Conservation (phyloP, 306 rosid genomes). For the Trichosanthes truncata region DNA sequence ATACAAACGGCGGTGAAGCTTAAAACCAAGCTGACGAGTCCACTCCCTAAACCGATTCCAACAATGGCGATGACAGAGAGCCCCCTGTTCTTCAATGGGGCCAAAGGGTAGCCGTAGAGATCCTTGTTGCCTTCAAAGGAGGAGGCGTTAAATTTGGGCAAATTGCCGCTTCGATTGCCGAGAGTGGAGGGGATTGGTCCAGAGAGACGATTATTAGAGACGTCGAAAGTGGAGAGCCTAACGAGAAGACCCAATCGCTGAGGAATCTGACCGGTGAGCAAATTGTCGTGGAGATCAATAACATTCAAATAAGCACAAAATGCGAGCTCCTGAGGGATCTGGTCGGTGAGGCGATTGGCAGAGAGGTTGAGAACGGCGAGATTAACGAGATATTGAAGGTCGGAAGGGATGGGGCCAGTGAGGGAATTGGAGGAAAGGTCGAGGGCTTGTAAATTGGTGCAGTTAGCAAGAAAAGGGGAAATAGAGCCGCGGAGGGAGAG, state of each 20-base stretch:
- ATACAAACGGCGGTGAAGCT: constrained; percentile 90
- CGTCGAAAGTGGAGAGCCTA: constrained; percentile 72
- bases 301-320: constrained; percentile 87
- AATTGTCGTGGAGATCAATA: constrained; percentile 71
- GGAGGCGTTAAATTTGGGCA: constrained; percentile 61
- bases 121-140: constrained; percentile 76
- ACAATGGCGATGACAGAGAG: constrained; percentile 63
- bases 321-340: constrained; percentile 80
- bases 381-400: constrained; percentile 63
- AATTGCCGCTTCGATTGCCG: constrained; percentile 49
- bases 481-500: constrained; percentile 57
- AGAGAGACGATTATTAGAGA: constrained; percentile 62
- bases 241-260: constrained; percentile 74
- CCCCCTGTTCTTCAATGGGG: constrained; percentile 46
- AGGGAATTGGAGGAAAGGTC: constrained; percentile 79
- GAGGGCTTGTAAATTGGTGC: constrained; percentile 84
- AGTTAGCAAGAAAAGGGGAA: constrained; percentile 80
- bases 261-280: constrained; percentile 70
- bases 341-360: constrained; percentile 49
- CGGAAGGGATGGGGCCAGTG: constrained; percentile 72
- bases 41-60: constrained; percentile 94
- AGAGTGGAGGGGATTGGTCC: constrained; percentile 70
- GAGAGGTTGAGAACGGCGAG: constrained; percentile 85
- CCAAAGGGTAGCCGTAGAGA: constrained; percentile 85
- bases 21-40: constrained; percentile 65